A percentile compares a stretch with the other conserved stretches of the same genome.
These are phyloP conservation scores for Paxillus ammoniavirescens DNA, from an alignment of 768 basidiomycete species.

Conservation along the genomic window DNA sequence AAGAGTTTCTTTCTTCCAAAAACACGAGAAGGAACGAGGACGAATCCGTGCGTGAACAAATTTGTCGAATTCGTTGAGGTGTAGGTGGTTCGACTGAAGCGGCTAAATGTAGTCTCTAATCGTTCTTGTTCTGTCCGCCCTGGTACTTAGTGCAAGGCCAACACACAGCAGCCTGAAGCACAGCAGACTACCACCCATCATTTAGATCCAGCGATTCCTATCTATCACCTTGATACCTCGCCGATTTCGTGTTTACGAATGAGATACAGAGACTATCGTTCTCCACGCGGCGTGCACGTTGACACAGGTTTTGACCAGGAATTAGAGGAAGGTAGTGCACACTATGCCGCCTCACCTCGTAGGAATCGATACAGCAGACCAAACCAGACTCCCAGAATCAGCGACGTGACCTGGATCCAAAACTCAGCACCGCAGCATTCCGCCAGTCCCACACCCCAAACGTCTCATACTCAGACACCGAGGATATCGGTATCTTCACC, in stretches of 20 bases:
- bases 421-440: conserved; percentile 11
- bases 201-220: too few species aligned
- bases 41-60: too few species aligned
- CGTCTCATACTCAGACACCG: conserved; percentile 5
- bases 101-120: too few species aligned
- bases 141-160: too few species aligned
- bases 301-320: conserved; percentile 1
- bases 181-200: too few species aligned
- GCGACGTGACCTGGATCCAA: conserved; percentile 23
- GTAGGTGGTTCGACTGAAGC: too few species aligned
- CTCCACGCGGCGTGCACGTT: conserved; percentile 23
- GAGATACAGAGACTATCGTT: conserved; percentile 20
- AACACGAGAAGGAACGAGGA: too few species aligned
- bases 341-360: conserved; percentile 9
- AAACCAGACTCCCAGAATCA: conserved; percentile 19
- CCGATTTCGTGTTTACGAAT: not conserved
- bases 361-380: conserved; percentile 23
- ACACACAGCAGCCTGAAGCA: too few species aligned
- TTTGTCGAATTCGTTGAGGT: too few species aligned
- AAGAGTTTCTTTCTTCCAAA: too few species aligned
- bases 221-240: not conserved
- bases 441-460: conserved; percentile 6
- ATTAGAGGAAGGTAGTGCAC: not conserved
- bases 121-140: too few species aligned
- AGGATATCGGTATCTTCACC: conserved; percentile 4